Evolutionary conservation across 305 asterid species (phyloP), one percentile per base, ranked within the genome.

Genomic region (Nicotiana rustica): DNA sequence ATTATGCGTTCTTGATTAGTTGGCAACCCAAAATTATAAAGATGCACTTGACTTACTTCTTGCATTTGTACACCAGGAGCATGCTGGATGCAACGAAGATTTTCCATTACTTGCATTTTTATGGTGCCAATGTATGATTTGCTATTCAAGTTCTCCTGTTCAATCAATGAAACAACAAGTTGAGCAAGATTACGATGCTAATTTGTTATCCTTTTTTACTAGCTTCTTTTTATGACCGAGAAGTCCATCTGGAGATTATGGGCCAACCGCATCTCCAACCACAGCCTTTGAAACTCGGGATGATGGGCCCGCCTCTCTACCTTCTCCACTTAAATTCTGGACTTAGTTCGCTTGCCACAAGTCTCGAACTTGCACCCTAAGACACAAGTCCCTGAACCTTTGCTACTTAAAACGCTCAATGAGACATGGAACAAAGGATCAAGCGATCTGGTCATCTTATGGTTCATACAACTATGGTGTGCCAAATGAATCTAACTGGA

Each of bases 11-110:
- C 21, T 25, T 21, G 44, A 73, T 14, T 70, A 70, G 18, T 44
- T 21, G 78, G 19, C 62, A 15, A 83, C 1, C 59, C 6, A 10
- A 29, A 7, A 77, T 15, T 68, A 25, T 52, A 21, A 77, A 31
- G 59, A 75, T 75, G 79, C 79, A 75, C 25, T 75, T 75, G 52
- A 81, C 83, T 84, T 88, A 92, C 99, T 98, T 96, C 98, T 17
- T 96, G 99, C 98, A 95, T 91, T 88, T 96, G 99, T 75, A 96
- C 98, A 60, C 98, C 89, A 44, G 99, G 98, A 86, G 98, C 98
- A 89, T 95, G 98, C 84, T 96, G 98, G 87, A 96, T 93, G 89
- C 89, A 84, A 61, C 97, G 95, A 64, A 96, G 97, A 91, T 92
- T 96, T 86, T 95, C 98, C 86, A 93, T 85, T 31, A 96, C 98